Evolutionary conservation across 2,329 filamentous ascomycete species (phyloP).

Genomic region (Sporothrix pseudoabietina): DNA sequence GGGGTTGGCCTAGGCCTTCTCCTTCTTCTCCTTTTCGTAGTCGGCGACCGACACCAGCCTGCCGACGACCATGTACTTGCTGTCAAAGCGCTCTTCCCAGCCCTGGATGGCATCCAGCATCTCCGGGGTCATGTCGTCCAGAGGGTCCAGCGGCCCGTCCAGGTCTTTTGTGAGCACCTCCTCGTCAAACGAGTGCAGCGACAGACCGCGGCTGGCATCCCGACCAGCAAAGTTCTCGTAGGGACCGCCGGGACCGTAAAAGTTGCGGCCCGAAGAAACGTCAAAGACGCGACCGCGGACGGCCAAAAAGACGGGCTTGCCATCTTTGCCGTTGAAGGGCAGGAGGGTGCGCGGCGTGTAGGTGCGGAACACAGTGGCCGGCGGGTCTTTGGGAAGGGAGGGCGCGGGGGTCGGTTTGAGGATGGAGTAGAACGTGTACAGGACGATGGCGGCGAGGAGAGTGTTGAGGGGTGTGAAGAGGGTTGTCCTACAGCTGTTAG

Average conservation of each 20-base stretch:
- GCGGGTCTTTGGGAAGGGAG: slow-evolving; percentile 54
- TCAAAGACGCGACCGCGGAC: slow-evolving; percentile 92
- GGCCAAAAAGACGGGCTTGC: slow-evolving; percentile 80
- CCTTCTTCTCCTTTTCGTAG: slow-evolving; percentile 37
- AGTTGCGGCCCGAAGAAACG: slow-evolving; percentile 81
- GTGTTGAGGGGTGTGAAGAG: slow-evolving; percentile 65
- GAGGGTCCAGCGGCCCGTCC: slow-evolving; percentile 75
- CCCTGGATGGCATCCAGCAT: slow-evolving; percentile 81
- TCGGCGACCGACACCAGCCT: slow-evolving; percentile 66
- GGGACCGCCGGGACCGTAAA: slow-evolving; percentile 93
- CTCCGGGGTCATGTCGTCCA: slow-evolving; percentile 70
- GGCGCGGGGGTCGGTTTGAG: slow-evolving; percentile 53
- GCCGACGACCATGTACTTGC: slow-evolving; percentile 96
- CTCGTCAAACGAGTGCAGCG: slow-evolving; percentile 89
- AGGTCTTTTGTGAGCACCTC: slow-evolving; percentile 93
- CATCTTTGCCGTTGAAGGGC: slow-evolving; percentile 77
- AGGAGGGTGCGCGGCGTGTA: slow-evolving; percentile 81
- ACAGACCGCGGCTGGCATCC: slow-evolving; percentile 85
- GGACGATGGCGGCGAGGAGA: slow-evolving; percentile 57
- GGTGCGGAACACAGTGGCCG: slow-evolving; percentile 64
- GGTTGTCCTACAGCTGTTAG: slow-evolving; percentile 42
- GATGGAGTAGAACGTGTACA: slow-evolving; percentile 61
- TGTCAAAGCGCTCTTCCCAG: slow-evolving; percentile 90
- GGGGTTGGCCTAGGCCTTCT: neutral
- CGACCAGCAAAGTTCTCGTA: slow-evolving; percentile 96